Evolutionary conservation across 2,329 filamentous ascomycete species (phyloP).

Genomic region (Eurotiales sp.): DNA sequence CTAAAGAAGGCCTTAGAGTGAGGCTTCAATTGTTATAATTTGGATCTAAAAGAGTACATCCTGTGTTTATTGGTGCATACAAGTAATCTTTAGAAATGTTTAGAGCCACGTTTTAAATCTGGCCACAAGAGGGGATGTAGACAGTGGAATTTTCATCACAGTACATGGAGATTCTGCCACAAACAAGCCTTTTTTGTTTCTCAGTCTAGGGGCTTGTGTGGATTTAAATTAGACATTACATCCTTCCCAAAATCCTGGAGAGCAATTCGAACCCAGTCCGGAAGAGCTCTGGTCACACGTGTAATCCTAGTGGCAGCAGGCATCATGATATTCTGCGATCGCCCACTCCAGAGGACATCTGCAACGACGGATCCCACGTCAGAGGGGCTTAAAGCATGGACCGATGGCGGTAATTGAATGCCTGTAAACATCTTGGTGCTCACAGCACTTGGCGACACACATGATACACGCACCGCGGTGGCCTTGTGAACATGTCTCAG

Average conservation of each 20-base stretch:
- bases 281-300: constrained; percentile 1
- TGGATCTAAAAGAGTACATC: background rate
- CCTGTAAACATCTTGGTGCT: constrained; percentile 9
- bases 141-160: too few relatives aligned
- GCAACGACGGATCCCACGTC: constrained; percentile 2
- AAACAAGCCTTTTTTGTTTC: too few relatives aligned
- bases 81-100: too few relatives aligned
- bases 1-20: constrained; percentile 3
- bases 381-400: background rate
- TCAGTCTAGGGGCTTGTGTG: constrained; percentile 3
- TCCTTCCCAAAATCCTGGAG: constrained; percentile 10
- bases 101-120: too few relatives aligned
- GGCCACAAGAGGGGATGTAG: too few relatives aligned
- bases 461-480: constrained; percentile 50
- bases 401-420: constrained; percentile 1
- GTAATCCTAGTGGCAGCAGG: background rate
- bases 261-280: constrained; percentile 7
- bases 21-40: background rate
- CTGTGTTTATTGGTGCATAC: too few relatives aligned
- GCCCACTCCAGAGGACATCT: constrained; percentile 2
- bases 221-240: constrained; percentile 4
- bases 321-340: constrained; percentile 9
- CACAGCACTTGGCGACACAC: constrained; percentile 3
- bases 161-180: too few relatives aligned
- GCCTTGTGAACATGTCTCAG: constrained; percentile 59